These are phyloP conservation scores for Pichia paraexigua DNA, from an alignment of 805 yeast genomes.

Conservation along the genomic window DNA sequence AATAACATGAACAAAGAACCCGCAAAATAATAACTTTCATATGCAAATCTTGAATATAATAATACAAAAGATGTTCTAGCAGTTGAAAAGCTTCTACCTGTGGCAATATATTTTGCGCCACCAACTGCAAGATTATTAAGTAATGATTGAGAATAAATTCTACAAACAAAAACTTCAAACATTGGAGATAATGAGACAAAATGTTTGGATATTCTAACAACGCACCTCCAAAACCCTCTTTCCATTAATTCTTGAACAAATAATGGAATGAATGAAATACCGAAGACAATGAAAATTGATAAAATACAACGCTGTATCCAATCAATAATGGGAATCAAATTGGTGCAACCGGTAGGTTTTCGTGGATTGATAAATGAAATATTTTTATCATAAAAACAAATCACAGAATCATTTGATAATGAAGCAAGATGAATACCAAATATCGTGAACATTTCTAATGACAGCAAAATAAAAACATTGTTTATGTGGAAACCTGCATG, in stretches of 20 bases:
- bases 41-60: conserved; percentile 61
- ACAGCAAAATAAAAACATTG: conserved; percentile 63
- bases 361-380: conserved; percentile 55
- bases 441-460: conserved; percentile 55
- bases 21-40: conserved; percentile 62
- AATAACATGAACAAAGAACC: conserved; percentile 43
- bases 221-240: conserved; percentile 65
- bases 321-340: conserved; percentile 58
- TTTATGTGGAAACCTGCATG: conserved; percentile 84
- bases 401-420: conserved; percentile 49
- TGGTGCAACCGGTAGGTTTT: conserved; percentile 62
- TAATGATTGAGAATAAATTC: conserved; percentile 65
- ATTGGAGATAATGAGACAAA: conserved; percentile 65
- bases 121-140: conserved; percentile 63
- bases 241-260: conserved; percentile 72
- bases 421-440: conserved; percentile 56
- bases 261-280: conserved; percentile 66
- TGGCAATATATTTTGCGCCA: conserved; percentile 75
- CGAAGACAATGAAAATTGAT: conserved; percentile 67
- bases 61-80: conserved; percentile 57
- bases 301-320: conserved; percentile 71
- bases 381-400: conserved; percentile 54
- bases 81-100: conserved; percentile 80
- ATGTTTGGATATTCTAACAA: conserved; percentile 56
- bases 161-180: conserved; percentile 74